Evolutionary conservation across 352 stramenopile genomes (phyloP).

Genomic region (Globisporangium radiosum): DNA sequence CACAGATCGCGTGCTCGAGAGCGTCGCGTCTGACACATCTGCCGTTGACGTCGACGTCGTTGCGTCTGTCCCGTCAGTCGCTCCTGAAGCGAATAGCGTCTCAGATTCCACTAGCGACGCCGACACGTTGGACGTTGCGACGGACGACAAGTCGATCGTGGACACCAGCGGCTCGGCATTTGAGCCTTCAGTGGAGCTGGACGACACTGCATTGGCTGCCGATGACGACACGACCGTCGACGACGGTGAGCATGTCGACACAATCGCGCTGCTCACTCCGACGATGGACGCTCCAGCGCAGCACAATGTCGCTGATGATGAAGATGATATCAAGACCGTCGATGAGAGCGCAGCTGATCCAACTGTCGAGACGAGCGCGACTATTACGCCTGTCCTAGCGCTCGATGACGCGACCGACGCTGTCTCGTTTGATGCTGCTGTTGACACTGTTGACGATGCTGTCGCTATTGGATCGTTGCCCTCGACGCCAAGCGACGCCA

Average conservation of each 20-base stretch:
- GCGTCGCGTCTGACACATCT: too few species aligned
- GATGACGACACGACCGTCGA: not conserved
- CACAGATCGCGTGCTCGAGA: too few species aligned
- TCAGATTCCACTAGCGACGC: too few species aligned
- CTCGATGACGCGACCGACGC: not conserved
- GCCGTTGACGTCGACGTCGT: not conserved
- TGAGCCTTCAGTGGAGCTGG: too few species aligned
- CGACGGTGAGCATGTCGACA: not conserved
- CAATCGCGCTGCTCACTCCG: not conserved
- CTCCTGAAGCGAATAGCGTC: too few species aligned
- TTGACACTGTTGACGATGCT: too few species aligned
- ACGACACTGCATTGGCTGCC: not conserved
- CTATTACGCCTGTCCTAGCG: not conserved
- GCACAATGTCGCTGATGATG: not conserved
- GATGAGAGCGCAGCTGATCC: not conserved
- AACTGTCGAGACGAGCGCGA: not conserved
- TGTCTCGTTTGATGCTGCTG: not conserved
- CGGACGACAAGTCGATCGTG: too few species aligned
- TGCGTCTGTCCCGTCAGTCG: not conserved
- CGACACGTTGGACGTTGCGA: too few species aligned
- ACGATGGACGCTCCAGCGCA: not conserved
- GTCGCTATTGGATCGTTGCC: too few species aligned
- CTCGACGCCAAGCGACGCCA: too few species aligned
- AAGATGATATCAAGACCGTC: not conserved
- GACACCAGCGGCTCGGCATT: too few species aligned